Evolutionary conservation across 176 grass and related monocot species (phyloP), one percentile per base, ranked within the genome.

Genomic region (Oryza nivara): DNA sequence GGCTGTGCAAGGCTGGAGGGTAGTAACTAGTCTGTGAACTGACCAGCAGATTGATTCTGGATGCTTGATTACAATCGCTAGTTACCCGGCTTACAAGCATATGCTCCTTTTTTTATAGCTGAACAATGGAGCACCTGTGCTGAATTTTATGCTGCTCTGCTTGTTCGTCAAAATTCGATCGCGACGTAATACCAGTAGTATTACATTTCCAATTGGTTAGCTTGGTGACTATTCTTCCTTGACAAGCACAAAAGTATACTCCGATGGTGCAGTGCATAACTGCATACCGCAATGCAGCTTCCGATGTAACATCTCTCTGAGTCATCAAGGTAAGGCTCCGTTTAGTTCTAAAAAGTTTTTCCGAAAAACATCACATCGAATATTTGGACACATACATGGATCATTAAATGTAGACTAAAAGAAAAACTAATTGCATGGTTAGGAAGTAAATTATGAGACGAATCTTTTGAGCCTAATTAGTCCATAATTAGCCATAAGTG

Each of bases 81-180:
- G 7, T 23, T 60, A 30, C 25, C 2, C 7, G 7, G n/a, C 20
- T 63, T 63, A 10, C 58, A n/a, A n/a, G 20, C 56, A 60, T 43
- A 4, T 28, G 9, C 11, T 15, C 15, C 23, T 68, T 80, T 68
- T 80, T 69, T 60, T 69, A 69, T 76, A 87, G 70, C 2, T 52
- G 14, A n/a, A 65, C n/a, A 43, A n/a, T 14, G 15, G 22, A 11
- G 14, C 16, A 56, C 22, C 3, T 36, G 26, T 6, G 40, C 41
- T 70, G 28, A 1, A 7, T 30, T 38, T 9, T 11, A 5, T 17
- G 19, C 11, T 63, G 2, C 70, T 81, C 11, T 63, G 2, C 70
- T 81, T 46, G 46, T 10, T 1, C 32, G 26, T 81, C 34, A 75
- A 87, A 58, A 48, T 13, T 48, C 4, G 49, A 17, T 44, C 3